Evolutionary conservation across 2,329 filamentous ascomycete species (phyloP).

Genomic region (Erysiphe pulchra): DNA sequence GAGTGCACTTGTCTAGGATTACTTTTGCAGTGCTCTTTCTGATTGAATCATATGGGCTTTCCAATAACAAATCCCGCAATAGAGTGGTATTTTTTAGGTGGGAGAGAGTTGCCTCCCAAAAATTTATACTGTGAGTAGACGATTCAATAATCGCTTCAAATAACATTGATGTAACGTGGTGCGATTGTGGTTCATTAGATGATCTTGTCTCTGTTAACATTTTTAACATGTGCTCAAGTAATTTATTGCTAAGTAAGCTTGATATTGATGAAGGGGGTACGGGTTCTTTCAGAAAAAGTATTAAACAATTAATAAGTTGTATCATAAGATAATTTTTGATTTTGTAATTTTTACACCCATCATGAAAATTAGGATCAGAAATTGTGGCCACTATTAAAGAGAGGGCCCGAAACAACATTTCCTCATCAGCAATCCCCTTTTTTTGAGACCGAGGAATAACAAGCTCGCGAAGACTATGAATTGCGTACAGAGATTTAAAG

Average conservation of each 20-base stretch:
- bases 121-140: constrained; percentile 18
- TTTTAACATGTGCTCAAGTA: constrained; percentile 13
- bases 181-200: constrained; percentile 7
- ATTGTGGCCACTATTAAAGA: constrained; percentile 33
- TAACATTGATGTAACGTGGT: constrained; percentile 17
- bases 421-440: constrained; percentile 11
- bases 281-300: constrained; percentile 24
- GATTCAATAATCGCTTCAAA: constrained; percentile 23
- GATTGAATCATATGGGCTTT: constrained; percentile 15
- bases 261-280: constrained; percentile 12
- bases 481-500: constrained; percentile 48
- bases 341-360: constrained; percentile 17
- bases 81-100: constrained; percentile 15
- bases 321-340: constrained; percentile 24
- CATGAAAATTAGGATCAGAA: constrained; percentile 27
- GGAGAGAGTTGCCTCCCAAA: constrained; percentile 20
- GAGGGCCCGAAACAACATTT: constrained; percentile 20
- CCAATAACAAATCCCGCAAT: constrained; percentile 18
- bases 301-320: constrained; percentile 29
- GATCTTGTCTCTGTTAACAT: constrained; percentile 9
- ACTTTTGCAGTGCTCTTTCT: constrained; percentile 12
- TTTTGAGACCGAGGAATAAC: constrained; percentile 16
- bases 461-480: constrained; percentile 39
- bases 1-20: constrained; percentile 10
- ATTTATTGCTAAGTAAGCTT: constrained; percentile 12